Conservation (phyloP, 2,329 filamentous ascomycete species). For the Fusarium dimerum region DNA sequence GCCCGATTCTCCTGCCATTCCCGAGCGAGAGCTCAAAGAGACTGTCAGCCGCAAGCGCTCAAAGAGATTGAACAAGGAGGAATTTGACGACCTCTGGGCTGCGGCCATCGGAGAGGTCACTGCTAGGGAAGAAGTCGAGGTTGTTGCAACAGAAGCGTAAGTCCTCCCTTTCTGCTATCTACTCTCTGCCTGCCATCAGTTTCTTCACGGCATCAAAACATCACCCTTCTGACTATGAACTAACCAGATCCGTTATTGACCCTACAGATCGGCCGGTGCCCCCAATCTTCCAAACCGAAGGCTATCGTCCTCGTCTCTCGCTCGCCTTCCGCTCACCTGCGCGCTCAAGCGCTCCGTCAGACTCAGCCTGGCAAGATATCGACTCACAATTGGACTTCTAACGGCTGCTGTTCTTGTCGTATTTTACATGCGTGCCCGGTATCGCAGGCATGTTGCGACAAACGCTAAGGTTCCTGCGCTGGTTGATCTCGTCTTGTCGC, state of each 20-base stretch:
- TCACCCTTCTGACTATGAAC: constrained; percentile 62
- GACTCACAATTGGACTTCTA: constrained; percentile 76
- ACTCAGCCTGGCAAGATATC: constrained; percentile 82
- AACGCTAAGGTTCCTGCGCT: constrained; percentile 77
- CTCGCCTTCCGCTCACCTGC: constrained; percentile 84
- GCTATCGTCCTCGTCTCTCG: constrained; percentile 86
- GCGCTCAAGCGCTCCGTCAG: constrained; percentile 76
- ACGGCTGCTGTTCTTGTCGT: constrained; percentile 49
- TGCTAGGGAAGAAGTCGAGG: constrained; percentile 59
- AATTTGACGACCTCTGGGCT: constrained; percentile 88
- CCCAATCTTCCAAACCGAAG: constrained; percentile 59
- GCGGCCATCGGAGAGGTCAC: constrained; percentile 73
- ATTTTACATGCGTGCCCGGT: constrained; percentile 65
- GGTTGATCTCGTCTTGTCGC: constrained; percentile 80
- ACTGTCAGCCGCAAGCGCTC: constrained; percentile 74
- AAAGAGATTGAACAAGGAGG: constrained; percentile 80
- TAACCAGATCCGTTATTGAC: constrained; percentile 80
- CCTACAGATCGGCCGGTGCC: constrained; percentile 71
- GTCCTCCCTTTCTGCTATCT: constrained; percentile 36
- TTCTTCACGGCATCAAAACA: constrained; percentile 23
- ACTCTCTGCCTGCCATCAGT: constrained; percentile 3
- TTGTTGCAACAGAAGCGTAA: constrained; percentile 52
- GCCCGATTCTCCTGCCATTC: constrained; percentile 58
- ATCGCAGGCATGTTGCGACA: constrained; percentile 64
- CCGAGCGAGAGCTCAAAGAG: constrained; percentile 75